phyloP scores from a whole-genome alignment of 140 eudicot species.

The Anethum foeniculum region DNA sequence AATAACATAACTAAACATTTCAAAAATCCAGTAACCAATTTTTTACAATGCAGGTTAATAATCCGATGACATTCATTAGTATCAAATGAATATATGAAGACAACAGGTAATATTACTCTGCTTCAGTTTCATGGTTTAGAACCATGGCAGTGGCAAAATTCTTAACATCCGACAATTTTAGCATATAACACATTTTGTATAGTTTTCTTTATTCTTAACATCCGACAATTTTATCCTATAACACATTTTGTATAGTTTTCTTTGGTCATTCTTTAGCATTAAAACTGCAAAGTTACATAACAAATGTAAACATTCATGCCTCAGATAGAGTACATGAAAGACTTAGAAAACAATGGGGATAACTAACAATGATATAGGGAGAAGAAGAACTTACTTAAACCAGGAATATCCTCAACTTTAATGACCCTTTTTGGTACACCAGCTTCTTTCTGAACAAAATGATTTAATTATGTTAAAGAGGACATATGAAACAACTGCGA shows the following conservation, averaged over 20 bases:
- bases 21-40: neutral
- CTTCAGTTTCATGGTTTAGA: neutral
- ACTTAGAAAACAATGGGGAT: neutral
- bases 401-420: slow-evolving; percentile 90
- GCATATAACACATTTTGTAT: neutral
- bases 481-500: neutral
- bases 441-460: slow-evolving; percentile 60
- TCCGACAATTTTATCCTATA: neutral
- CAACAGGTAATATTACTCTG: neutral
- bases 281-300: neutral
- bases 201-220: neutral
- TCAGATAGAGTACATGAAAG: neutral
- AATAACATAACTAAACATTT: neutral
- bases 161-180: neutral
- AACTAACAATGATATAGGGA: slow-evolving; percentile 5
- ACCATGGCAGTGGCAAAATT: neutral
- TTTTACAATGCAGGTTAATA: neutral
- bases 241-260: neutral
- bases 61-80: neutral
- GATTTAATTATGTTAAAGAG: neutral
- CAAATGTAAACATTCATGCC: neutral
- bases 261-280: neutral
- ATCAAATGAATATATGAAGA: neutral
- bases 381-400: slow-evolving; percentile 60
- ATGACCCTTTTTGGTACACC: slow-evolving; percentile 62